Base-by-base conservation (phyloP, 2,329 filamentous ascomycete genomes). In the Leptosphaerulina australis region DNA sequence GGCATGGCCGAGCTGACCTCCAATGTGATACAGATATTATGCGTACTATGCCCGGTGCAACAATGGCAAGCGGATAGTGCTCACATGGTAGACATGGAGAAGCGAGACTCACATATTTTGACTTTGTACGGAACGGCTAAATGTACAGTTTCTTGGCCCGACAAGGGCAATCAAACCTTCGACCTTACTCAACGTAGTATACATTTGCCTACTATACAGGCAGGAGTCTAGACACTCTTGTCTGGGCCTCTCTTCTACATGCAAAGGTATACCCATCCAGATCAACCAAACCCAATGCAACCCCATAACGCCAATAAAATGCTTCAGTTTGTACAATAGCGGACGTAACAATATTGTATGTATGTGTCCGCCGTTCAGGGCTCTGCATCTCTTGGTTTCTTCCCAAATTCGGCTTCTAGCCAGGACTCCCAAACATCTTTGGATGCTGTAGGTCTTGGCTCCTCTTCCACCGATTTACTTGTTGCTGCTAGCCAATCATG, bases 221-320 rank as follows among this genome's bases (percentile, higher is more conserved):
- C 6, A 5, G 3, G 15, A 15, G 11, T 21, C 33, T 24, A 37
- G 26, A 38, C 17, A 4, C 31, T 18, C 18, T 18, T 21, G 26
- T 8, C 15, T 22, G n/a, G n/a, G n/a, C 17, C 7, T 14, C 8
- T 18, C 9, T 21, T 12, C 4, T 25, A n/a, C 30, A 46, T 34
- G 30, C 24, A 21, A 10, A n/a, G 17, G 11, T 41, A 29, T 40
- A 18, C 33, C 15, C 20, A 20, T 18, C 18, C 8, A 10, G 11
- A 24, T 7, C 34, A 25, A 5, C 11, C 11, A 14, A 14, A 9
- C 17, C 22, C 24, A 17, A 40, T 35, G 34, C 22, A 40, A 26
- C 1, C 38, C n/a, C 20, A 22, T 11, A 50, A 58, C 43, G 51
- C 51, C 50, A n/a, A 21, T 58, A 29, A 38, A 47, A 53, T 53